These are phyloP conservation scores for Blattamonas nauphoetae DNA, from an alignment of 78 protist species.

Conservation along the genomic window DNA sequence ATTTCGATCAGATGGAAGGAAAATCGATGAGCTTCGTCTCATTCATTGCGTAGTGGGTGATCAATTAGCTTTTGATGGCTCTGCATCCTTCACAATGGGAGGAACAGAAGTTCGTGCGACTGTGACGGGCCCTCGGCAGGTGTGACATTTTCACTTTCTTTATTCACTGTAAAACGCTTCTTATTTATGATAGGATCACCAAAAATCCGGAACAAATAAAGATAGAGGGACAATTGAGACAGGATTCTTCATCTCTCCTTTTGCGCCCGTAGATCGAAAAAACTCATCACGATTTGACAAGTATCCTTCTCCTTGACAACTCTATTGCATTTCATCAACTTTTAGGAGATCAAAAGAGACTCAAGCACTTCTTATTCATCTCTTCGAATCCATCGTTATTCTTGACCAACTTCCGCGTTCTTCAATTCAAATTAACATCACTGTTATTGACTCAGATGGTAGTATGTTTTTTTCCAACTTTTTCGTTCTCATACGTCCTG, in stretches of 20 bases:
- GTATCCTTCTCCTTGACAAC: background rate
- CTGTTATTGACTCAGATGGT: background rate
- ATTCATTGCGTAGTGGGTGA: background rate
- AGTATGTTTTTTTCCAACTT: background rate
- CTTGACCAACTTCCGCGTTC: background rate
- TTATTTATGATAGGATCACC: background rate
- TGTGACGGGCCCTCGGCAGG: background rate
- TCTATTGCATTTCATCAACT: background rate
- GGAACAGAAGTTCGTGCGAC: background rate
- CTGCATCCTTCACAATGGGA: background rate
- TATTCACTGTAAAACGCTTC: background rate
- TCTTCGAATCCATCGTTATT: background rate
- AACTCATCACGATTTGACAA: background rate
- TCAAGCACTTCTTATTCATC: background rate
- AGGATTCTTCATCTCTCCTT: background rate
- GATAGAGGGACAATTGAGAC: background rate
- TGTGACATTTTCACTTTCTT: no score
- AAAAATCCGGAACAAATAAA: background rate
- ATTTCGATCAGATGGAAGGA: background rate
- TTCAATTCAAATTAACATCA: background rate
- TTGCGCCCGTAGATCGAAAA: background rate
- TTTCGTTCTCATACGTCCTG: no score
- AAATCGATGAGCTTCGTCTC: background rate
- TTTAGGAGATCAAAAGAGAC: background rate
- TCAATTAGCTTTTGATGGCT: background rate